Conservation (phyloP, 148 eudicot genomes). For the Nepenthes gracilis region DNA sequence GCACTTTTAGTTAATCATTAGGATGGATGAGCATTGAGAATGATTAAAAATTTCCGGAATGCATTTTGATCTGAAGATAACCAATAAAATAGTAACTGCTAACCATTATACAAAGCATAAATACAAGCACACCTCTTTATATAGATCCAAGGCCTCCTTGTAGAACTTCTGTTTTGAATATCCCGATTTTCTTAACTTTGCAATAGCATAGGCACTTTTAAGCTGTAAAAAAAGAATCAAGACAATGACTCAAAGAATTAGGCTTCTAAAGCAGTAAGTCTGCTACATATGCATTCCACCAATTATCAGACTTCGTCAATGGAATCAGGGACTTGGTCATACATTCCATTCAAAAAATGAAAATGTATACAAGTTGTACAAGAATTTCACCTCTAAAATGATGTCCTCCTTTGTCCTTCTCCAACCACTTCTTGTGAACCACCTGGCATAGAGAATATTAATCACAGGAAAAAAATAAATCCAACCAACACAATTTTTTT, state of each 20-base stretch:
- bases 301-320: not conserved
- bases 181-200: slow-evolving; percentile 72
- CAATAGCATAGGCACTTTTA: slow-evolving; percentile 80
- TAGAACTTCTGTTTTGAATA: slow-evolving; percentile 78
- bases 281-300: not conserved
- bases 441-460: slow-evolving; percentile 27
- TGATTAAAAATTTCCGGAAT: not conserved
- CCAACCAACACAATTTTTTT: not conserved
- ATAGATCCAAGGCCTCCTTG: slow-evolving; percentile 59
- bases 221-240: slow-evolving; percentile 37
- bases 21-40: no score
- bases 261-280: not conserved
- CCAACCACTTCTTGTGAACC: slow-evolving; percentile 92
- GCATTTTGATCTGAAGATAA: not conserved
- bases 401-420: slow-evolving; percentile 84
- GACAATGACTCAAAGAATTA: not conserved
- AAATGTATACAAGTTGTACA: not conserved
- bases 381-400: slow-evolving; percentile 56
- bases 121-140: slow-evolving; percentile 55
- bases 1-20: no score
- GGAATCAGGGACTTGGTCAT: not conserved
- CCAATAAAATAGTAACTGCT: not conserved
- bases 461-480: not conserved
- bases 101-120: not conserved
- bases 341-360: not conserved